phyloP scores from a whole-genome alignment of 768 basidiomycete genomes.

The Tricholoma matsutake region DNA sequence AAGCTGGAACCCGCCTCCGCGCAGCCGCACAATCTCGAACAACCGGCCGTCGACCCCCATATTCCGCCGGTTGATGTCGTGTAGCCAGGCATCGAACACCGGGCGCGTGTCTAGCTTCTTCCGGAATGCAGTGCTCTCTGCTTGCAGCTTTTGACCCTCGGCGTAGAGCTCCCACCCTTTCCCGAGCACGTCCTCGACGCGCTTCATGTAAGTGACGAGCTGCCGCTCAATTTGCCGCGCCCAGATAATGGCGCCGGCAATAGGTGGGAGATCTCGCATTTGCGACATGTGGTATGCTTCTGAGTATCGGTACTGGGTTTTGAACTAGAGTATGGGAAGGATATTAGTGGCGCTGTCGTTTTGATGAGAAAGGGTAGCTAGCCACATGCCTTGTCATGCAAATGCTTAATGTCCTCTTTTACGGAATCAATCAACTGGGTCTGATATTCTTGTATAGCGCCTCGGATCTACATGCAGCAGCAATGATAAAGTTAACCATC shows the following conservation, averaged over 20 bases:
- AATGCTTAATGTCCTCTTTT: conserved; percentile 93
- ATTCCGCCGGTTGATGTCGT: conserved; percentile 90
- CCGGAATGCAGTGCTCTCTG: conserved; percentile 87
- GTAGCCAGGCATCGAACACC: conserved; percentile 95
- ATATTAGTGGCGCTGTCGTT: neutral
- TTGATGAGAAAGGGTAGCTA: neutral
- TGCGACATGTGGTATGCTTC: conserved; percentile 98
- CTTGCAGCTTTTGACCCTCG: conserved; percentile 97
- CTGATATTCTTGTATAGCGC: conserved; percentile 99
- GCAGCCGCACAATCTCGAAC: conserved; percentile 83
- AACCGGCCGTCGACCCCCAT: conserved; percentile 89
- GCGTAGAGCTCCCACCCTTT: conserved; percentile 99
- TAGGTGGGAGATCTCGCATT: conserved; percentile 97
- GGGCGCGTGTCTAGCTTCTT: conserved; percentile 94
- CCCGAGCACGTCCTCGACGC: conserved; percentile 96
- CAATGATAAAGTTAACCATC: neutral
- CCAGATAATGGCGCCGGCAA: conserved; percentile 98
- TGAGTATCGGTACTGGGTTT: conserved; percentile 92
- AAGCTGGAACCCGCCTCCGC: conserved; percentile 77
- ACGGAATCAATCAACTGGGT: conserved; percentile 98
- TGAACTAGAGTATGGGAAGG: conserved; percentile 56
- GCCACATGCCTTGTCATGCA: conserved; percentile 79
- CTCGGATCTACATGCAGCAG: conserved; percentile 65
- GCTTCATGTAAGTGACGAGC: conserved; percentile 95
- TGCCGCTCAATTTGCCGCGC: conserved; percentile 98